These are phyloP conservation scores for Cyclaneusma minus DNA, from an alignment of 2,329 filamentous ascomycete species.

Conservation along the genomic window DNA sequence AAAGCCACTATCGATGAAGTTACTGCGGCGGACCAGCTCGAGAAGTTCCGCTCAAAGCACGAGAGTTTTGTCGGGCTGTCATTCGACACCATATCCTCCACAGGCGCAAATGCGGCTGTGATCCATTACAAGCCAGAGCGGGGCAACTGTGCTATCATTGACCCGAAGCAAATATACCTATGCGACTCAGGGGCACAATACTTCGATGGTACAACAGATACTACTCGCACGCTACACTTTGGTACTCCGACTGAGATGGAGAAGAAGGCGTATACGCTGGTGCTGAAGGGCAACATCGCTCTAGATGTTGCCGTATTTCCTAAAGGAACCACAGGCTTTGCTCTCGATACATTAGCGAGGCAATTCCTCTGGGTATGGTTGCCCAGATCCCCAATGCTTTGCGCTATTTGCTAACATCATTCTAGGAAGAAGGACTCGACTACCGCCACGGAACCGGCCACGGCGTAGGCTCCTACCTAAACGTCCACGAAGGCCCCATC, in stretches of 20 bases:
- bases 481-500: constrained; percentile 94
- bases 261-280: constrained; percentile 79
- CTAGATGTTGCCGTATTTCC: constrained; percentile 80
- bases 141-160: constrained; percentile 67
- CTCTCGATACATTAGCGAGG: constrained; percentile 73
- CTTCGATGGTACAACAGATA: constrained; percentile 88
- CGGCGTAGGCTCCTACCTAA: constrained; percentile 86
- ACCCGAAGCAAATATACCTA: constrained; percentile 75
- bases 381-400: background rate
- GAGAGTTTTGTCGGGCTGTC: constrained; percentile 77
- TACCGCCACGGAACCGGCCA: constrained; percentile 95
- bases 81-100: constrained; percentile 92
- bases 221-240: constrained; percentile 86
- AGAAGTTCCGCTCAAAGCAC: constrained; percentile 51
- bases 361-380: constrained; percentile 73
- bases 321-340: constrained; percentile 88
- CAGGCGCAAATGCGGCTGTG: constrained; percentile 67
- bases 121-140: constrained; percentile 91
- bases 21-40: constrained; percentile 79
- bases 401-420: constrained; percentile 4
- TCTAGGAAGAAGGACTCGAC: constrained; percentile 61
- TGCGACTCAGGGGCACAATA: constrained; percentile 98
- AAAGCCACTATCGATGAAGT: constrained; percentile 72
- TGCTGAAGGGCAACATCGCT: constrained; percentile 86
- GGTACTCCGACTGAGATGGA: constrained; percentile 71